These are phyloP conservation scores for Monosporascus sp. DNA, from an alignment of 2,329 filamentous ascomycete species.

Conservation along the genomic window DNA sequence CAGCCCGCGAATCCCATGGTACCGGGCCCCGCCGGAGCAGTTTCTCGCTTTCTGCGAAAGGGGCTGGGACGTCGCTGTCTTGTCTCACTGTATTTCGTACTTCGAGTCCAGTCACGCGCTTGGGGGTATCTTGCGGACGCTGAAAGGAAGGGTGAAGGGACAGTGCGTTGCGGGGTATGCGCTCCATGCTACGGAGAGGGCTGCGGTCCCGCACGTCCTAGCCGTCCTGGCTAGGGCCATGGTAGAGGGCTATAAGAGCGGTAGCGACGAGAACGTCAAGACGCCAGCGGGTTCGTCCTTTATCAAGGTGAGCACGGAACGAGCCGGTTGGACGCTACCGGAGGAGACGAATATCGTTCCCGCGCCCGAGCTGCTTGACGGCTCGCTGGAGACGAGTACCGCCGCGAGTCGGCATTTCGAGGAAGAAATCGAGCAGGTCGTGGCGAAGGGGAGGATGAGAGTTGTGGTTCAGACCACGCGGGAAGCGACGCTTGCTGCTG, in stretches of 20 bases:
- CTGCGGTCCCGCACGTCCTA: conserved; percentile 44
- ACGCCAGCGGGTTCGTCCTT: conserved; percentile 36
- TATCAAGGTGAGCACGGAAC: conserved; percentile 31
- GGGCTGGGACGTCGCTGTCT: conserved; percentile 39
- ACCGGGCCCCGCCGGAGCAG: conserved; percentile 30
- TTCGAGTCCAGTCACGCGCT: conserved; percentile 36
- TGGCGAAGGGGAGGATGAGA: conserved; percentile 23
- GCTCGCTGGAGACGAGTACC: conserved; percentile 38
- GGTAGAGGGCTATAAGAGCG: conserved; percentile 35
- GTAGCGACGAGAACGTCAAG: conserved; percentile 41
- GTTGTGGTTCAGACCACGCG: conserved; percentile 23
- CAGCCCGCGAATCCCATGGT: conserved; percentile 38
- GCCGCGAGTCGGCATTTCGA: conserved; percentile 26
- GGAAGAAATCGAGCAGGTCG: conserved; percentile 25
- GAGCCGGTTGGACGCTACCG: conserved; percentile 32
- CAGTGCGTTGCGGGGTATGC: conserved; percentile 44
- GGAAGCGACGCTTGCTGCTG: conserved; percentile 26
- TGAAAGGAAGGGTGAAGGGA: conserved; percentile 26
- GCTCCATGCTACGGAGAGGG: conserved; percentile 31
- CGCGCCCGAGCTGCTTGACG: conserved; percentile 33
- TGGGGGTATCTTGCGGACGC: conserved; percentile 28
- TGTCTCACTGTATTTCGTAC: conserved; percentile 51
- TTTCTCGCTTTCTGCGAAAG: conserved; percentile 24
- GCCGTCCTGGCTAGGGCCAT: conserved; percentile 40
- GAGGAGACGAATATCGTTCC: conserved; percentile 31